Percentiles rank a stretch among this genome's conserved stretches.
These are phyloP conservation scores for Gastrolobium villosum DNA, from an alignment of 306 rosid species.

Conservation along the genomic window DNA sequence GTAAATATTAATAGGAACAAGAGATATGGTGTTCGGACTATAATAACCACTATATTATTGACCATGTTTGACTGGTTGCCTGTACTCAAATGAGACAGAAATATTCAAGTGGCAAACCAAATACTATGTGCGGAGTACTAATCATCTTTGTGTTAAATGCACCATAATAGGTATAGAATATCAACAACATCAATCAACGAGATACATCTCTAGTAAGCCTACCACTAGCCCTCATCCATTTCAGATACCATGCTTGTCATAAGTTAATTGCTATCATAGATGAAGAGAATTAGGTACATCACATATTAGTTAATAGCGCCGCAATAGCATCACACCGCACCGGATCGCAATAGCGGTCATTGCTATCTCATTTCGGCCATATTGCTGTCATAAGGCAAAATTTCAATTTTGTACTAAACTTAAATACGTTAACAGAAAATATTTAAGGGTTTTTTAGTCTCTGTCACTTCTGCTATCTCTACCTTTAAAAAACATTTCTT, in stretches of 20 bases:
- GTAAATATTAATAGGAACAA: conserved; percentile 19
- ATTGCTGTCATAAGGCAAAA: too few species aligned
- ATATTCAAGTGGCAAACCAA: conserved; percentile 22
- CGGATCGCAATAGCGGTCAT: too few species aligned
- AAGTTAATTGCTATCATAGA: conserved; percentile 1
- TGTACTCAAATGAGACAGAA: conserved; percentile 19
- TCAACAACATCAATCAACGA: not conserved
- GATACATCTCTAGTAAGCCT: conserved; percentile 8
- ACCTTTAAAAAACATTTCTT: too few species aligned
- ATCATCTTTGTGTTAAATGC: conserved; percentile 12
- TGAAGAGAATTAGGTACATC: conserved; percentile 14
- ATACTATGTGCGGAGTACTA: not conserved
- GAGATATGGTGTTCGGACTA: conserved; percentile 23
- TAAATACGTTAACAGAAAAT: too few species aligned
- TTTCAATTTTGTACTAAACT: too few species aligned
- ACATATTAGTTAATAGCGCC: not conserved
- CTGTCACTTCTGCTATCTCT: too few species aligned
- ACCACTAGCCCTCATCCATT: conserved; percentile 7
- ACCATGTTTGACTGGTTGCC: not conserved
- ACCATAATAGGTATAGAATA: not conserved
- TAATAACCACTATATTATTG: conserved; percentile 16
- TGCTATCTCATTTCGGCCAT: too few species aligned
- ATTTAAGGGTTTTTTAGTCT: too few species aligned
- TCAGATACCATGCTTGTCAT: not conserved
- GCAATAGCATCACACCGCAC: too few species aligned